Base-by-base conservation (phyloP, 148 eudicot species). In the Rhododendron simsii region DNA sequence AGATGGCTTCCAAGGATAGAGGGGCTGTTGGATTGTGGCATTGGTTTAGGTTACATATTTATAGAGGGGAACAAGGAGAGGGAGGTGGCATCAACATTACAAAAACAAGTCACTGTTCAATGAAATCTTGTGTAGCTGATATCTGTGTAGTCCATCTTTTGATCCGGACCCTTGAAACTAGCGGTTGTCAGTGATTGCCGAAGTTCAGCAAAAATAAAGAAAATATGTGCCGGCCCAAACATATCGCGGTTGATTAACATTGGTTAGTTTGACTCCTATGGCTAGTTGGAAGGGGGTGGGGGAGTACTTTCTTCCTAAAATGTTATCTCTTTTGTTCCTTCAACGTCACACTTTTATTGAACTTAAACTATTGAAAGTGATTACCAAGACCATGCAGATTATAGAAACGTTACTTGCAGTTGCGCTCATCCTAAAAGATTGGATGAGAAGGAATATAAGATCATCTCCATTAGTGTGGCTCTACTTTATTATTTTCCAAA, bases 391-490 rank as follows among this genome's bases (percentile, higher is more conserved):
- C 57, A 48, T 26, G 82, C 61, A 48, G 82, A 80, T 48, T 13
- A 80, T 48, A 80, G 35, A 80, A 80, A n/a, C 7, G 45, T 23
- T 33, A 45, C 55, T 45, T 20, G 33, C 33, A 44, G 53, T 78
- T 2, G 28, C 23, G 1, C 8, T 41, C 45, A 20, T 51, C 65
- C 67, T 30, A 5, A 53, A 8, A 81, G 13, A 81, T 30, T 53
- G 83, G 83, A 33, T 26, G 6, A 15, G 83, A 81, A 80, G 44
- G 83, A 35, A 53, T 81, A 50, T 78, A 50, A 80, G 74, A 26
- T 3, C 65, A 30, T 28, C 37, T 28, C 37, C 75, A 28, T 30
- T 71, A 15, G 18, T 3, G 39, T 71, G 5, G 39, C 76, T 69
- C 3, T 30, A n/a, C 30, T 71, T 47, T 47, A 47, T 47, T 6